Conservation (phyloP, 495 filamentous ascomycete species). For the Penicillium cosmopolitanum region DNA sequence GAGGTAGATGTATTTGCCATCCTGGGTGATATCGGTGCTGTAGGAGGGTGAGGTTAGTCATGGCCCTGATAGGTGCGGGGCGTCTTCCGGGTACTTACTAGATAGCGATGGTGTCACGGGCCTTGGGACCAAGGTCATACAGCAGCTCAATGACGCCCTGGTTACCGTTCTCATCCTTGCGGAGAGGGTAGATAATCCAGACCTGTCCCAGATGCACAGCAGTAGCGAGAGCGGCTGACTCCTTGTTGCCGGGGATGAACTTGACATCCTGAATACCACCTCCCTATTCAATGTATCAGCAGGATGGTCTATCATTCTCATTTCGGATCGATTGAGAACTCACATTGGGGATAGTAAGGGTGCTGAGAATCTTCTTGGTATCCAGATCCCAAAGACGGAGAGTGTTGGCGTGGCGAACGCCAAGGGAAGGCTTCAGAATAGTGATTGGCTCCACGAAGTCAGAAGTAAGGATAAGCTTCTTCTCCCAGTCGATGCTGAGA, state of each 20-base stretch:
- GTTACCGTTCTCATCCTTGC: conserved; percentile 53
- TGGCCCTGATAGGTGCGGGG: too few relatives aligned
- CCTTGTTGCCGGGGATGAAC: conserved; percentile 64
- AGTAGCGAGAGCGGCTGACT: conserved; percentile 62
- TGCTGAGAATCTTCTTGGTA: conserved; percentile 56
- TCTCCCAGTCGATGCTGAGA: conserved; percentile 60
- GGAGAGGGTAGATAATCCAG: conserved; percentile 68
- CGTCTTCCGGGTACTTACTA: conserved; percentile 39
- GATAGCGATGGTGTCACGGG: conserved; percentile 60
- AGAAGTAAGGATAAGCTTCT: conserved; percentile 60
- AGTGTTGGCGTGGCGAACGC: conserved; percentile 57
- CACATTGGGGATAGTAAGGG: conserved; percentile 63
- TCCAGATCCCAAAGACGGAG: conserved; percentile 62
- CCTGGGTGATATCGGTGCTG: conserved; percentile 59
- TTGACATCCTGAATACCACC: conserved; percentile 68
- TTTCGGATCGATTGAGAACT: conserved; percentile 12
- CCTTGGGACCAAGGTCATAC: conserved; percentile 60
- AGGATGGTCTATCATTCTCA: background rate
- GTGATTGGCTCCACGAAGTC: conserved; percentile 64
- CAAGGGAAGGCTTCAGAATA: conserved; percentile 61
- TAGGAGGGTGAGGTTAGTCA: conserved; percentile 11
- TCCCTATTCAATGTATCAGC: conserved; percentile 35
- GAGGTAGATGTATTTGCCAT: conserved; percentile 62
- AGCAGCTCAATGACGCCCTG: conserved; percentile 60
- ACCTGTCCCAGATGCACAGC: conserved; percentile 65